Evolutionary conservation across 2,329 filamentous ascomycete genomes (phyloP).

Genomic region (Neoascochyta sp.): DNA sequence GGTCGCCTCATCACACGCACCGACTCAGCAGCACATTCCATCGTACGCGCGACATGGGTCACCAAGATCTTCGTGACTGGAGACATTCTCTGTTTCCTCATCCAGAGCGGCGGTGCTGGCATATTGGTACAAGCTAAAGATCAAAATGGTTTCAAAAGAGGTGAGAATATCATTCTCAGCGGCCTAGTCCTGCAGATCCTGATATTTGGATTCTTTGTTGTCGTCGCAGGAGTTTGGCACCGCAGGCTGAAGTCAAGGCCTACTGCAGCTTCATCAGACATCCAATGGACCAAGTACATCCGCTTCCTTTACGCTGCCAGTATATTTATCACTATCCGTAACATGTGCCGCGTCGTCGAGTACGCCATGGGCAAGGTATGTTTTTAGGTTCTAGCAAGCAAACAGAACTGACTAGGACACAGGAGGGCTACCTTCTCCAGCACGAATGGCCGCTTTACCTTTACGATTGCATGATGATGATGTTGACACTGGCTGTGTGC

Average conservation of each 20-base stretch:
- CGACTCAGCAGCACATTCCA: conserved; percentile 42
- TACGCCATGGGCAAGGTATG: conserved; percentile 37
- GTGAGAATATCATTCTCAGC: conserved; percentile 53
- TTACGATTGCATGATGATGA: conserved; percentile 29
- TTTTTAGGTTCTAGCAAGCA: neutral
- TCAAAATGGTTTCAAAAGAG: conserved; percentile 29
- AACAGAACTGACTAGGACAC: conserved; percentile 4
- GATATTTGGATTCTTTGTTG: conserved; percentile 55
- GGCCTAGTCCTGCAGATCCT: conserved; percentile 57
- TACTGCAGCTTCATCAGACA: conserved; percentile 20
- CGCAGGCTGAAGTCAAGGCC: conserved; percentile 36
- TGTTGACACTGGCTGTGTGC: conserved; percentile 19
- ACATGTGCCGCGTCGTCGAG: conserved; percentile 48
- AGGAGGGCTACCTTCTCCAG: conserved; percentile 24
- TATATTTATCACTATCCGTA: conserved; percentile 45
- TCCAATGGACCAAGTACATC: conserved; percentile 37
- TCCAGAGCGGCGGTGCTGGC: conserved; percentile 51
- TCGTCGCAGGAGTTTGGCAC: conserved; percentile 51
- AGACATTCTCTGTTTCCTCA: conserved; percentile 52
- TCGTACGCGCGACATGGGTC: conserved; percentile 46
- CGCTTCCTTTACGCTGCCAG: conserved; percentile 39
- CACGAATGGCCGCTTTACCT: conserved; percentile 28
- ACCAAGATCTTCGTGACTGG: conserved; percentile 55
- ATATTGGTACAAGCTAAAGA: conserved; percentile 35
- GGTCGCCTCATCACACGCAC: conserved; percentile 42